Conservation (phyloP, 768 basidiomycete genomes). For the Lactarius akahatsu region DNA sequence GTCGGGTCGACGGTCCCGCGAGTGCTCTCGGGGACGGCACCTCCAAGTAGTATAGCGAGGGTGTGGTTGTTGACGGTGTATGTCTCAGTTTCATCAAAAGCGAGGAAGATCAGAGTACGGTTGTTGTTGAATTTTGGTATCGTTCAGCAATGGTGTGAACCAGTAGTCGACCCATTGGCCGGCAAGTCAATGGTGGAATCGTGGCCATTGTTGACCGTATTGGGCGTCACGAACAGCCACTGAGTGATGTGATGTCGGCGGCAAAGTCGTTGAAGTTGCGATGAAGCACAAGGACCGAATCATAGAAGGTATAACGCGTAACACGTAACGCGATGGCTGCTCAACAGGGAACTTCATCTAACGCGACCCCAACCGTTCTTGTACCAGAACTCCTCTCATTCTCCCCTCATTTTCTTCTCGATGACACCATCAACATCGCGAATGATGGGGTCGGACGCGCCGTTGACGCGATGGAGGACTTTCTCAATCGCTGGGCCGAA, state of each 20-base stretch:
- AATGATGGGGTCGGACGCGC: conserved; percentile 77
- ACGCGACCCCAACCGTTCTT: conserved; percentile 45
- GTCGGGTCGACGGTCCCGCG: not conserved
- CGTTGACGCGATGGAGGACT: conserved; percentile 77
- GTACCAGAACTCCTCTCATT: conserved; percentile 78
- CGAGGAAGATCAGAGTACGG: conserved; percentile 56
- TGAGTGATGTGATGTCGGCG: too few species aligned
- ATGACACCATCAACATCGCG: conserved; percentile 82
- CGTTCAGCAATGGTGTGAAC: conserved; percentile 49
- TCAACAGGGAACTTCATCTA: conserved; percentile 1
- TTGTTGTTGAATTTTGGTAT: conserved; percentile 14
- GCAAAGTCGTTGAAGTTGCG: conserved; percentile 36
- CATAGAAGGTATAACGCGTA: not conserved
- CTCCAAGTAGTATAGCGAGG: conserved; percentile 46
- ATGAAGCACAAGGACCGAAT: too few species aligned
- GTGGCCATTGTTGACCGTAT: too few species aligned
- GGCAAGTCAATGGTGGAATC: too few species aligned
- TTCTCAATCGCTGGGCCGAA: conserved; percentile 70
- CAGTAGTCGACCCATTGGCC: conserved; percentile 36
- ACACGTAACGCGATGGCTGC: not conserved
- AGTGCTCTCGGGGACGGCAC: conserved; percentile 45
- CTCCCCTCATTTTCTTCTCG: conserved; percentile 78
- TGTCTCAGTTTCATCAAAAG: conserved; percentile 54
- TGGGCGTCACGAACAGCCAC: conserved; percentile 4
- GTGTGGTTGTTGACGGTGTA: conserved; percentile 48